phyloP scores from a whole-genome alignment of 1,139 yeast species.

The Sugiyamaella castrensis region DNA sequence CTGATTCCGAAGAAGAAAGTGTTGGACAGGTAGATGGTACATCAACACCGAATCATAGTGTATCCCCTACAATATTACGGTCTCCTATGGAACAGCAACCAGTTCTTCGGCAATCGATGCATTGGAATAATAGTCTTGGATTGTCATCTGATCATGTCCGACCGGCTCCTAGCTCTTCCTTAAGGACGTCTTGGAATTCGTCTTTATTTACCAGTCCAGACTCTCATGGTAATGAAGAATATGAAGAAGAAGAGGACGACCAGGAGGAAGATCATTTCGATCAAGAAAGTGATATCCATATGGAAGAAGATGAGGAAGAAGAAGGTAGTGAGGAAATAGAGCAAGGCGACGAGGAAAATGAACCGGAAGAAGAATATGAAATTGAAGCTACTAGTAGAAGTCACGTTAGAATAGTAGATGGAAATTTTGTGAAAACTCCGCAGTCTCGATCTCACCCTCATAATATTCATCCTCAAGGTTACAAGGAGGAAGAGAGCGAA shows the following conservation, averaged over 20 bases:
- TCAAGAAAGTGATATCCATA: too few species aligned
- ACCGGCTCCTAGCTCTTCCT: slow-evolving; percentile 2
- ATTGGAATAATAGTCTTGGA: slow-evolving; percentile 4
- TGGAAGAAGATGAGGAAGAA: slow-evolving; percentile 9
- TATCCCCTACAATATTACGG: not conserved
- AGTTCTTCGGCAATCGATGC: slow-evolving; percentile 3
- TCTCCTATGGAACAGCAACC: slow-evolving; percentile 10
- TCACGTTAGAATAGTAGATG: slow-evolving; percentile 11
- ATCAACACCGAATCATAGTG: not conserved
- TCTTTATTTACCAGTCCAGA: slow-evolving; percentile 5
- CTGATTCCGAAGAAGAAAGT: slow-evolving; percentile 16
- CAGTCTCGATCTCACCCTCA: too few species aligned
- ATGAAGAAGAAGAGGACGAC: slow-evolving; percentile 14
- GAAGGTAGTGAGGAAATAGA: slow-evolving; percentile 9
- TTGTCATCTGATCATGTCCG: not conserved
- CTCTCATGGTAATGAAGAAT: not conserved
- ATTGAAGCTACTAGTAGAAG: slow-evolving; percentile 12
- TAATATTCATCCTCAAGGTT: slow-evolving; percentile 9
- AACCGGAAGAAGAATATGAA: slow-evolving; percentile 30
- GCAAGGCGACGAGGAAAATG: slow-evolving; percentile 27
- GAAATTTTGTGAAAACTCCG: too few species aligned
- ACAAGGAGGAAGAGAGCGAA: slow-evolving; percentile 21
- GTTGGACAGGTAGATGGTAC: slow-evolving; percentile 3
- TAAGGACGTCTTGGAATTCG: slow-evolving; percentile 3
- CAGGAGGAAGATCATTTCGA: slow-evolving; percentile 12